A percentile compares a stretch with the other conserved stretches of the same genome.
Evolutionary conservation across 2,329 filamentous ascomycete genomes (phyloP).

Genomic region (Fusarium humuli): DNA sequence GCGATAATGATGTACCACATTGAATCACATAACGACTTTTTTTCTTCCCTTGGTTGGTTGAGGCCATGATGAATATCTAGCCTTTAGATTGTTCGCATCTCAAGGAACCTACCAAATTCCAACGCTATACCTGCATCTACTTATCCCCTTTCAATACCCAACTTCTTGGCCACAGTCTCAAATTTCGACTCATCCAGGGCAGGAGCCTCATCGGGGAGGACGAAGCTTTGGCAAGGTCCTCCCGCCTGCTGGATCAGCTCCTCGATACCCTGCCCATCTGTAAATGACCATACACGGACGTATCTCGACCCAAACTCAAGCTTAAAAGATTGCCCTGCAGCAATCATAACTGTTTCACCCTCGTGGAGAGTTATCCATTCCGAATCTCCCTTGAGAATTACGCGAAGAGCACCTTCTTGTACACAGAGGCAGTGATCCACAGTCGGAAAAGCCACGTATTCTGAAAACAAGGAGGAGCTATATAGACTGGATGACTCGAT

Average conservation of each 20-base stretch:
- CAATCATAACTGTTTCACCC: slow-evolving; percentile 62
- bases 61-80: background rate
- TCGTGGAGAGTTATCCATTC: slow-evolving; percentile 47
- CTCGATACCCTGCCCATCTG: slow-evolving; percentile 63
- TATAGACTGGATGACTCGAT: slow-evolving; percentile 60
- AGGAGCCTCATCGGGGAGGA: slow-evolving; percentile 53
- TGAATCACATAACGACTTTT: background rate
- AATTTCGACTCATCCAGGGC: slow-evolving; percentile 4
- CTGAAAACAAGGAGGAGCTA: slow-evolving; percentile 49
- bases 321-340: slow-evolving; percentile 59
- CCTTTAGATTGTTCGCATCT: background rate
- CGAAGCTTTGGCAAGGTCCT: slow-evolving; percentile 47
- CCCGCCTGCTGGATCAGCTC: slow-evolving; percentile 56
- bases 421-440: slow-evolving; percentile 66
- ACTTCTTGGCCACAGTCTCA: background rate
- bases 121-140: too few relatives aligned
- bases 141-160: background rate
- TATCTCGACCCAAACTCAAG: slow-evolving; percentile 59
- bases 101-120: background rate
- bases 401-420: slow-evolving; percentile 58
- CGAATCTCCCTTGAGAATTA: slow-evolving; percentile 51
- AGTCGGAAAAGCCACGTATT: slow-evolving; percentile 56
- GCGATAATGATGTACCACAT: background rate
- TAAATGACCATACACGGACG: slow-evolving; percentile 61
- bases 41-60: background rate